Base-by-base conservation (phyloP, 1,284 basidiomycete genomes). In the Marasmius fiardii region DNA sequence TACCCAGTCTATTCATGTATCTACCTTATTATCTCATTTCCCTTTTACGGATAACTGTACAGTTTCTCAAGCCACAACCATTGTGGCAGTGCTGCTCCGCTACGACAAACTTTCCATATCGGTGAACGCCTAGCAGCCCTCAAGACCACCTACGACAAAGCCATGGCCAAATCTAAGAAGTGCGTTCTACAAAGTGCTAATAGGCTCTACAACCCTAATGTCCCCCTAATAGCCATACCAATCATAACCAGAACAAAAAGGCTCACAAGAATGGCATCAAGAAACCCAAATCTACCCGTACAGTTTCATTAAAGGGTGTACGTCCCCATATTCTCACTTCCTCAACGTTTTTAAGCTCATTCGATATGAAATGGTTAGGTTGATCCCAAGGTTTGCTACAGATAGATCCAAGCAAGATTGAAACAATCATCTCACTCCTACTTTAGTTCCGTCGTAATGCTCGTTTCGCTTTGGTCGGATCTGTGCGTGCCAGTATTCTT, bases 201-300 rank as follows among this genome's bases (percentile, higher is more conserved):
- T 16, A 37, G n/a, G 35, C 26, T 51, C 47, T 49, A 41, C 7
- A 44, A 52, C 51, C 43, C 21, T 52, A 45, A 49, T 58, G 43
- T 66, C 52, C 64, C 39, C 56, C 28, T 52, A 61, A 43, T 60
- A 92, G 90, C 68, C 88, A 91, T 72, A 90, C 88, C 68, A 92
- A 91, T 77, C 94, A 96, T 84, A 96, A 96, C 83, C 94, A 96
- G 81, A 90, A 67, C 81, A 82, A 83, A 74, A 95, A 94, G 84
- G 94, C 96, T 68, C 96, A 99, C 84, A 87, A 91, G 64, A 99
- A 99, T 81, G 96, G 94, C 72, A 95, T 96, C 80, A 93, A 89
- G 78, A 85, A 80, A 73, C 88, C 91, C 56, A 77, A 82, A 74
- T 83, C 84, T 63, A 81, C 86, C 74, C 74, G 88, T 71, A 88